Percentiles rank a stretch among this genome's conserved stretches.
These are phyloP conservation scores for Sicyos baderoa DNA, from an alignment of 306 rosid species.

Conservation along the genomic window DNA sequence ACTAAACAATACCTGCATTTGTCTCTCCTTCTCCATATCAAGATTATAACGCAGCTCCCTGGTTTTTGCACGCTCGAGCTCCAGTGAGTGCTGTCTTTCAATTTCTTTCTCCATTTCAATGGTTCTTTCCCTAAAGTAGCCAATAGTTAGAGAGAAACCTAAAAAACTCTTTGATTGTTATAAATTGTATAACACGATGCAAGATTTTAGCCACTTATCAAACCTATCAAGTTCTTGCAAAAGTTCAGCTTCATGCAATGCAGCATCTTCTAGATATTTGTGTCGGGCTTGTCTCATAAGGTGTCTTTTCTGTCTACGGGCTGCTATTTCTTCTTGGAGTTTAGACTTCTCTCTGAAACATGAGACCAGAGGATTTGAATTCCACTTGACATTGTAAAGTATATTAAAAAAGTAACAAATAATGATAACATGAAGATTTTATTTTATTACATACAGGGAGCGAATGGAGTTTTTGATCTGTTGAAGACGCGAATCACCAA, in stretches of 20 bases:
- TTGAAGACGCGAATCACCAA: conserved; percentile 55
- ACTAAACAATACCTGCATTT: conserved; percentile 54
- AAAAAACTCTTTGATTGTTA: neutral
- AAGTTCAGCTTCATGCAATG: conserved; percentile 67
- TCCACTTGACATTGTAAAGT: neutral
- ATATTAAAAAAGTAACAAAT: neutral
- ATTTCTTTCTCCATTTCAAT: conserved; percentile 74
- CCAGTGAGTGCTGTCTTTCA: conserved; percentile 73
- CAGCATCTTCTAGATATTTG: conserved; percentile 64
- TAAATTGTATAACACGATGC: neutral
- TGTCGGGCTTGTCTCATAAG: conserved; percentile 59
- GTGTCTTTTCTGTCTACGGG: conserved; percentile 69
- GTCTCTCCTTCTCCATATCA: conserved; percentile 90
- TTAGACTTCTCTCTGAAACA: conserved; percentile 57
- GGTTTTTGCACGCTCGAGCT: conserved; percentile 79
- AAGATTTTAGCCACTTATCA: conserved; percentile 19
- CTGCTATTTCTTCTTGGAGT: conserved; percentile 56
- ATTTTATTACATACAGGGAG: conserved; percentile 51
- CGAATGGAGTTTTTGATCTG: conserved; percentile 61
- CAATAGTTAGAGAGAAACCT: conserved; percentile 17
- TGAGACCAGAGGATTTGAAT: neutral
- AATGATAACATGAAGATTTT: neutral
- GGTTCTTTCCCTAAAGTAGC: conserved; percentile 56
- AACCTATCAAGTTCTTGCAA: conserved; percentile 86
- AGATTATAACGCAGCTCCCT: conserved; percentile 83